Evolutionary conservation across 2,329 filamentous ascomycete species (phyloP).

Genomic region (Clarireedia monteithiana): DNA sequence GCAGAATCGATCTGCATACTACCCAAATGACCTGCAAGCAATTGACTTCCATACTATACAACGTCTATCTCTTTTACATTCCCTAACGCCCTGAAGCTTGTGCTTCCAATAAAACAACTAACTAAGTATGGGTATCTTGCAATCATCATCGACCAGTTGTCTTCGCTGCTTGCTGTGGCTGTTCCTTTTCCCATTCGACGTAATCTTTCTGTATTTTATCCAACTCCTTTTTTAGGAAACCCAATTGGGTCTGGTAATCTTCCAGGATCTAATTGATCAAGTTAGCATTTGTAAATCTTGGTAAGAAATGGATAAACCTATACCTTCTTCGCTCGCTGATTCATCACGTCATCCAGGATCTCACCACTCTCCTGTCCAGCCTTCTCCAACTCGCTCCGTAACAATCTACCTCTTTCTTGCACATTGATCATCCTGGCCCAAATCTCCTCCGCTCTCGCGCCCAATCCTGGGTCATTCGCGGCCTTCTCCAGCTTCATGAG

Average conservation of each 20-base stretch:
- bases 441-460: slow-evolving; percentile 72
- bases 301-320: slow-evolving; percentile 23
- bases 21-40: neutral
- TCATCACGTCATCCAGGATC: slow-evolving; percentile 59
- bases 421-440: slow-evolving; percentile 76
- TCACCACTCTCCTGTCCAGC: slow-evolving; percentile 48
- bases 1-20: too few species aligned
- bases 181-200: slow-evolving; percentile 41
- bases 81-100: slow-evolving; percentile 6
- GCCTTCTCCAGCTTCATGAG: slow-evolving; percentile 60
- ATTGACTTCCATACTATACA: slow-evolving; percentile 6
- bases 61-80: slow-evolving; percentile 8
- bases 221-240: slow-evolving; percentile 62
- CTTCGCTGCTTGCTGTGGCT: slow-evolving; percentile 14
- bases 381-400: slow-evolving; percentile 69
- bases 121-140: slow-evolving; percentile 8
- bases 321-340: slow-evolving; percentile 69
- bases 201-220: slow-evolving; percentile 46
- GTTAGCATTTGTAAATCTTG: slow-evolving; percentile 14
- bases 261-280: slow-evolving; percentile 54
- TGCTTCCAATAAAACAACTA: slow-evolving; percentile 1
- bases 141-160: slow-evolving; percentile 8
- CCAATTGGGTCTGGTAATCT: slow-evolving; percentile 74
- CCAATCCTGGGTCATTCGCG: slow-evolving; percentile 66
- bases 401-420: slow-evolving; percentile 61